A percentile compares a stretch with the other conserved stretches of the same genome.
phyloP scores from a whole-genome alignment of 2,329 filamentous ascomycete species.

The Bipolaris sorokiniana region DNA sequence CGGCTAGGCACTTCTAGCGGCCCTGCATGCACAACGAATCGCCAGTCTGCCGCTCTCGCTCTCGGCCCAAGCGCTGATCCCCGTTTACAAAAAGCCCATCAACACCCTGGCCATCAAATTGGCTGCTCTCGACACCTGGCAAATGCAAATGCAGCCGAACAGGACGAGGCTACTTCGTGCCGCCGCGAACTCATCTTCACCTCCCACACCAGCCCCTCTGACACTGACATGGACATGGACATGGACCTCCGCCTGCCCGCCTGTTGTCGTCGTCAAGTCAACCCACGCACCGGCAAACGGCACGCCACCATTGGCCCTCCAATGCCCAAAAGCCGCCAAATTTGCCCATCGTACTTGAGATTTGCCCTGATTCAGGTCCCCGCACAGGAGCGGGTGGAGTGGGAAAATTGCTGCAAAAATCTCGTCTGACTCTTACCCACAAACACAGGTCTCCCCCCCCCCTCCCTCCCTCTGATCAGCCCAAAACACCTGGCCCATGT shows the following conservation, averaged over 20 bases:
- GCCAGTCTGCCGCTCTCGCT: slow-evolving; percentile 10
- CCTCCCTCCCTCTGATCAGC: slow-evolving; percentile 35
- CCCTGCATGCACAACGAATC: slow-evolving; percentile 27
- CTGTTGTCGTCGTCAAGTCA: neutral
- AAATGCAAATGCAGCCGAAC: slow-evolving; percentile 14
- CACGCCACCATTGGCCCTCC: neutral
- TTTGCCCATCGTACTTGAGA: slow-evolving; percentile 29
- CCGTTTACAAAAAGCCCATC: slow-evolving; percentile 35
- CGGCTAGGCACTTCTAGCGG: slow-evolving; percentile 33
- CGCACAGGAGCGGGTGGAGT: slow-evolving; percentile 22
- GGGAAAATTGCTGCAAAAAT: slow-evolving; percentile 27
- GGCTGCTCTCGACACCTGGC: slow-evolving; percentile 5
- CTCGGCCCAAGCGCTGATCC: slow-evolving; percentile 35
- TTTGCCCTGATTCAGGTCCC: slow-evolving; percentile 26
- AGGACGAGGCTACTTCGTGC: slow-evolving; percentile 10
- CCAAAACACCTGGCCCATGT: slow-evolving; percentile 35
- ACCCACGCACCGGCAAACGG: neutral
- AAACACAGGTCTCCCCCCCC: slow-evolving; percentile 9
- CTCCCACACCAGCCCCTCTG: neutral
- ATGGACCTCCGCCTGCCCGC: neutral
- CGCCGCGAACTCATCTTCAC: slow-evolving; percentile 15
- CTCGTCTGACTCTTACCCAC: slow-evolving; percentile 20
- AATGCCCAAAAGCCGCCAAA: slow-evolving; percentile 13
- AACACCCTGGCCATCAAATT: slow-evolving; percentile 31
- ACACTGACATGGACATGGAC: neutral